Conservation (phyloP, 768 basidiomycete genomes). For the Suillus decipiens region DNA sequence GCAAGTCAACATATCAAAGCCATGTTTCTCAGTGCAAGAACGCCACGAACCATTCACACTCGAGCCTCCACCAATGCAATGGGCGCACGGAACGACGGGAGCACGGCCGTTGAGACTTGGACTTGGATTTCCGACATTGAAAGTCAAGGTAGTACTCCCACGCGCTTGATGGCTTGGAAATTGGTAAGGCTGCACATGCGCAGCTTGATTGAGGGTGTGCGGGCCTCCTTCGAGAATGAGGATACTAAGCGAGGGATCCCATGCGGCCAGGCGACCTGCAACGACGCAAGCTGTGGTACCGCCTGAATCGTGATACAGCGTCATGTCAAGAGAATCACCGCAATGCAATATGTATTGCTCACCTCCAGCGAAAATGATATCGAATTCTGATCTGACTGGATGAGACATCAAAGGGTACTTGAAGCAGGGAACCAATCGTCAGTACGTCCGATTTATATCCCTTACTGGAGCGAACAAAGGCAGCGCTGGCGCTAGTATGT, state of each 20-base stretch:
- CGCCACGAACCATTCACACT: conserved; percentile 22
- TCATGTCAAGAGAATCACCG: background rate
- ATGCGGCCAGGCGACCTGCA: conserved; percentile 27
- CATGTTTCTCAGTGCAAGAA: background rate
- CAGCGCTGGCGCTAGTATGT: background rate
- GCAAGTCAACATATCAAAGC: background rate
- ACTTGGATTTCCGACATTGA: conserved; percentile 16
- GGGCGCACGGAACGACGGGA: conserved; percentile 18
- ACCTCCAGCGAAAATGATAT: conserved; percentile 3
- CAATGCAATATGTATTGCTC: background rate
- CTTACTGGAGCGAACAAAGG: background rate
- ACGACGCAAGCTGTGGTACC: conserved; percentile 31
- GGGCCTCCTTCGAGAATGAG: conserved; percentile 29
- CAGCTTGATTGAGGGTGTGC: conserved; percentile 20
- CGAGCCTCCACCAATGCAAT: conserved; percentile 29
- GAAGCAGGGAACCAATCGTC: background rate
- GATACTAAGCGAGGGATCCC: conserved; percentile 29
- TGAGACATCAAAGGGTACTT: background rate
- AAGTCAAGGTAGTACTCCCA: conserved; percentile 19
- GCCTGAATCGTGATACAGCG: conserved; percentile 9
- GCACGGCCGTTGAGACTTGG: conserved; percentile 18
- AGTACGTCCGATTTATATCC: background rate
- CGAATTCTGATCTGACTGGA: background rate
- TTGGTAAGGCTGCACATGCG: conserved; percentile 23
- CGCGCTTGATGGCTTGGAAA: conserved; percentile 18